Base-by-base conservation (phyloP, 331 rosid species). In the Erythrophleum ivorense region DNA sequence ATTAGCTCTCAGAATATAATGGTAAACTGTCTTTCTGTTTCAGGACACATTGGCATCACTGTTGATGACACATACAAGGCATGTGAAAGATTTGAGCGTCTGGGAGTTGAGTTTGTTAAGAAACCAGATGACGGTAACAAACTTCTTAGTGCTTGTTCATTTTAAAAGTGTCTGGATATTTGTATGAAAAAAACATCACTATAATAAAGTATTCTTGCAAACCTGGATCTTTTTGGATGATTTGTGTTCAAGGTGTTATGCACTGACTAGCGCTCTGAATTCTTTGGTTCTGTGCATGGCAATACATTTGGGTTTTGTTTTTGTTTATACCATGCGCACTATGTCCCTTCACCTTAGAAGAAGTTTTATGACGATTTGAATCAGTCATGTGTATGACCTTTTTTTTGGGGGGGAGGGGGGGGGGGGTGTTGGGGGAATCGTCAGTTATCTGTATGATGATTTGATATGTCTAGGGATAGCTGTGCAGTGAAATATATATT, bases 41-140 rank as follows among this genome's bases (percentile, higher is more conserved):
- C 81, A 96, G 98, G 99, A 60, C 99, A 96, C 78, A 96, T 96
- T 83, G 98, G 99, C 73, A 75, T 93, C 78, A 93, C 99, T 11
- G 98, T 96, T 82, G 97, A 96, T 85, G 99, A 96, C 88, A 94
- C 98, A 41, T 52, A 76, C 82, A 92, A 93, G 93, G 97, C 97
- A 48, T 92, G 97, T 81, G 98, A 96, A 87, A 89, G 99, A 87
- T 93, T 93, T 87, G 95, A 91, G 91, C 79, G 85, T 59, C 85
- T 93, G 24, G 98, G 99, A 59, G 90, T 96, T 73, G 92, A 96
- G 87, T 96, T 96, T 88, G 91, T 89, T 68, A 93, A 96, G 79
- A 96, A 84, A 81, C 98, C 92, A 13, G 94, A 91, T 18, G 98
- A 91, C 16, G 99, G 98, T 95, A 82, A 95, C 81, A 36, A 63